Conservation (phyloP, 208 protist species). For the Wallacemonas collosoma region DNA sequence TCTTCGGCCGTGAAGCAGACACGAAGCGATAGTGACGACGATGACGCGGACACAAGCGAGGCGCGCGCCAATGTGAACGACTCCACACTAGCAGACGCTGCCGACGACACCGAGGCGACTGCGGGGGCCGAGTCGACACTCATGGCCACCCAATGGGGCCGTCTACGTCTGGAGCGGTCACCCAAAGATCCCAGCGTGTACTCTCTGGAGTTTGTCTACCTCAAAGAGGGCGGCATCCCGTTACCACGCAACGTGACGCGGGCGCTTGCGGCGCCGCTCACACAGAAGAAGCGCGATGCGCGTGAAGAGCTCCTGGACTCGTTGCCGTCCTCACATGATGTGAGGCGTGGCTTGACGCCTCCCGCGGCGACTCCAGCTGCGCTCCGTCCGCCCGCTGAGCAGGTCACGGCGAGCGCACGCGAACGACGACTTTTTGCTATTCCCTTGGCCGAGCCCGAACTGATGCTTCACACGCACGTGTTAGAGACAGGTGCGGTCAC, state of each 20-base stretch:
- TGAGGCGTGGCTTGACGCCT: constrained; percentile 33
- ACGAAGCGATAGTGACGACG: background rate
- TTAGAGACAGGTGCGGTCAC: constrained; percentile 54
- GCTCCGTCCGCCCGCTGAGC: constrained; percentile 14
- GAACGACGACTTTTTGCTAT: constrained; percentile 78
- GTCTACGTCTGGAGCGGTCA: constrained; percentile 20
- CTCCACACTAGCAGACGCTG: background rate
- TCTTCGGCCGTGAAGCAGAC: background rate
- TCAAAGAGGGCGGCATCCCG: constrained; percentile 42
- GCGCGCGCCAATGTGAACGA: background rate
- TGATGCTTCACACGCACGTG: constrained; percentile 59
- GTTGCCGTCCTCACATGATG: constrained; percentile 38
- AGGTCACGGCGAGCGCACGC: constrained; percentile 4
- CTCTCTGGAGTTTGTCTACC: constrained; percentile 73
- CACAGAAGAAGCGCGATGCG: constrained; percentile 26
- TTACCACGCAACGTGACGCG: constrained; percentile 34
- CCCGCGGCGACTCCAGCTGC: constrained; percentile 2
- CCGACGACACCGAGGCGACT: background rate
- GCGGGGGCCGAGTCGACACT: constrained; percentile 6
- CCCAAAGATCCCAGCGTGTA: constrained; percentile 27
- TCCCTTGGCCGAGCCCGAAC: constrained; percentile 63
- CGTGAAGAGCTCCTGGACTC: constrained; percentile 50
- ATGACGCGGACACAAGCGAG: constrained; percentile 3
- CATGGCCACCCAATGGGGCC: constrained; percentile 24
- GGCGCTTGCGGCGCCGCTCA: constrained; percentile 23